Conservation (phyloP, 2,329 filamentous ascomycete genomes). For the Botrytis fragariae region DNA sequence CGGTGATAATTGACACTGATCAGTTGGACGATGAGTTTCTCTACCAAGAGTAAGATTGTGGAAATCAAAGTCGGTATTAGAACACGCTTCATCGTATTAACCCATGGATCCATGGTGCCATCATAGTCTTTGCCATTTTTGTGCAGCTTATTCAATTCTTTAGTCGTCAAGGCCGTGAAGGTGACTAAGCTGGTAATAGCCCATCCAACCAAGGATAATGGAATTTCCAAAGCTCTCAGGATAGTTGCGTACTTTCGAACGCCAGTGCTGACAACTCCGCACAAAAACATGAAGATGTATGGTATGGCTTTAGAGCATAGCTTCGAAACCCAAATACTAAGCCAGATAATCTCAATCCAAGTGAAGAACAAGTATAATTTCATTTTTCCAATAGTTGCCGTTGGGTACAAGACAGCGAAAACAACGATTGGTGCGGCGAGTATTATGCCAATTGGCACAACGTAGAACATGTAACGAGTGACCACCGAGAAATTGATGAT, state of each 20-base stretch:
- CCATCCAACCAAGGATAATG: conserved; percentile 68
- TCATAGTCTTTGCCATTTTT: not conserved
- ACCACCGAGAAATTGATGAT: conserved; percentile 62
- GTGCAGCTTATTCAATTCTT: conserved; percentile 25
- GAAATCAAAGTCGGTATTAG: conserved; percentile 66
- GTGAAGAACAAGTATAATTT: conserved; percentile 61
- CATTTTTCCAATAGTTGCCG: conserved; percentile 42
- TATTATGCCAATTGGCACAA: conserved; percentile 60
- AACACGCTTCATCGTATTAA: conserved; percentile 59
- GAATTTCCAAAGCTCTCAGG: conserved; percentile 61
- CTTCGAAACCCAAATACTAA: conserved; percentile 66
- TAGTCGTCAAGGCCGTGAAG: conserved; percentile 54
- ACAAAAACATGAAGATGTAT: conserved; percentile 64
- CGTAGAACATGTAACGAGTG: conserved; percentile 66
- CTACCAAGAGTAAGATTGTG: conserved; percentile 68
- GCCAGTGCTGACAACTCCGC: conserved; percentile 66
- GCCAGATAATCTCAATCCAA: conserved; percentile 69
- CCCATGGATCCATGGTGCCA: conserved; percentile 45
- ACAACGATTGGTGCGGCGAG: conserved; percentile 62
- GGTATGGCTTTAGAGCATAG: conserved; percentile 60
- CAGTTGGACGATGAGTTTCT: conserved; percentile 76
- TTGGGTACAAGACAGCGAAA: conserved; percentile 29
- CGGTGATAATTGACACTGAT: conserved; percentile 85
- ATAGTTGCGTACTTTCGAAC: conserved; percentile 69
- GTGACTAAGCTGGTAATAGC: conserved; percentile 60